phyloP scores from a whole-genome alignment of 139 green algal genomes.

The Chlorella sorokiniana region DNA sequence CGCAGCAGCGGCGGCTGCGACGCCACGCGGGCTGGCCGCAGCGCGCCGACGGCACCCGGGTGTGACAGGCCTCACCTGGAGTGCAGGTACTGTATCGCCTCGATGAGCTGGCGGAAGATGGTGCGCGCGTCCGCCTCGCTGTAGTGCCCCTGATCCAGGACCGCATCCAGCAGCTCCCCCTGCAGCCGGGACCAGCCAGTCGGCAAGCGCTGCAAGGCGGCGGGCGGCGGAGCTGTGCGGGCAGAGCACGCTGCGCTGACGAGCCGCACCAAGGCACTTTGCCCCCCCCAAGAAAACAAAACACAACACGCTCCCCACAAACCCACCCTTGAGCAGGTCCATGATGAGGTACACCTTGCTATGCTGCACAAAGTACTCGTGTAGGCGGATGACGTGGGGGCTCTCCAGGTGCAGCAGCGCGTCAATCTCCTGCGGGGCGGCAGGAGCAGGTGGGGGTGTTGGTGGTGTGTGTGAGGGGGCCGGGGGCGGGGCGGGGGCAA shows the following conservation, averaged over 20 bases:
- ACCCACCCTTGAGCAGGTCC: slow-evolving; percentile 69
- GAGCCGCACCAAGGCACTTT: not conserved
- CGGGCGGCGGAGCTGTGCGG: too few species aligned
- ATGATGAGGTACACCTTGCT: slow-evolving; percentile 89
- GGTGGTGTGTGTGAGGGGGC: not conserved
- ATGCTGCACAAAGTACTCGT: slow-evolving; percentile 86
- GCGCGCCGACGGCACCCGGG: too few species aligned
- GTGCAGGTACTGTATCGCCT: slow-evolving; percentile 86
- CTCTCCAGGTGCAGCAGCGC: slow-evolving; percentile 82
- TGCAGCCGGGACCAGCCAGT: too few species aligned
- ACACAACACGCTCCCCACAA: not conserved
- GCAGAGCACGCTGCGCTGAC: too few species aligned
- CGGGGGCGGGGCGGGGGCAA: not conserved
- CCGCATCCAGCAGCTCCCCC: slow-evolving; percentile 86
- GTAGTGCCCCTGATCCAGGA: slow-evolving; percentile 79
- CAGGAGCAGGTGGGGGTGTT: not conserved
- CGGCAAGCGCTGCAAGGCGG: too few species aligned
- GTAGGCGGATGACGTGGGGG: slow-evolving; percentile 75
- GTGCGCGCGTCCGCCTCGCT: slow-evolving; percentile 75
- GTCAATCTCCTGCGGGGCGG: slow-evolving; percentile 89
- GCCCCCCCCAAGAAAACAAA: not conserved
- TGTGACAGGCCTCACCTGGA: slow-evolving; percentile 68
- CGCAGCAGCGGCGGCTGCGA: too few species aligned
- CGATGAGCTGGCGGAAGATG: slow-evolving; percentile 81
- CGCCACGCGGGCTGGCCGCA: too few species aligned